Percentiles rank a stretch among this genome's conserved stretches.
These are phyloP conservation scores for Rhizophora apiculata DNA, from an alignment of 345 rosid genomes.

Conservation along the genomic window DNA sequence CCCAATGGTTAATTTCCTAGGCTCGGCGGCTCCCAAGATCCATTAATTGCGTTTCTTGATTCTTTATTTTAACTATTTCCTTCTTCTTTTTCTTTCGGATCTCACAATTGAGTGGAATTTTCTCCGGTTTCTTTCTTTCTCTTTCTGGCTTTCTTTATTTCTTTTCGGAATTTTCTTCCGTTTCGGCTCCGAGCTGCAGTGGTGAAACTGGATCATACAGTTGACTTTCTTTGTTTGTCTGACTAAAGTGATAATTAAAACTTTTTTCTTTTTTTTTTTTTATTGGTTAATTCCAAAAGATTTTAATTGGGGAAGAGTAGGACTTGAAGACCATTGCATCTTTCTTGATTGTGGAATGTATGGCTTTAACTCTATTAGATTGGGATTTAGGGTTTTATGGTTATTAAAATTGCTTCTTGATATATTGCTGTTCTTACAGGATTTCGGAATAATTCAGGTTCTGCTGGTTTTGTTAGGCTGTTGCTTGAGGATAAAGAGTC, in stretches of 20 bases:
- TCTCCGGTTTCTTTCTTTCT: neutral
- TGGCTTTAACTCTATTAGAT: too few species aligned
- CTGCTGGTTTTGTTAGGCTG: conserved; percentile 34
- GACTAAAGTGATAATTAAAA: too few species aligned
- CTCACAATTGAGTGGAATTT: too few species aligned
- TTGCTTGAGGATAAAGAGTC: conserved; percentile 37
- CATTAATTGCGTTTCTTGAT: too few species aligned
- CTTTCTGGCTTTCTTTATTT: neutral
- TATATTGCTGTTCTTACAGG: conserved; percentile 28
- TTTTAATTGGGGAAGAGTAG: too few species aligned
- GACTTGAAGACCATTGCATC: too few species aligned
- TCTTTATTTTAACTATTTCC: too few species aligned
- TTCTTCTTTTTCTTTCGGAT: too few species aligned
- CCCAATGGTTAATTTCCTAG: neutral
- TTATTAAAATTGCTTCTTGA: neutral
- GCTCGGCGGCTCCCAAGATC: neutral
- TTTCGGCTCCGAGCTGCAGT: neutral
- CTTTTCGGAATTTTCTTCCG: neutral
- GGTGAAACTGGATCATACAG: neutral
- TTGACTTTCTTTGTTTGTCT: neutral
- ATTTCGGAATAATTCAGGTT: conserved; percentile 11
- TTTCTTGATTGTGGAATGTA: too few species aligned
- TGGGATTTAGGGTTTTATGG: neutral
- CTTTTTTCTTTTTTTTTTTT: too few species aligned
- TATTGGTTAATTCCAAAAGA: too few species aligned